Base-by-base conservation (phyloP, 2,329 filamentous ascomycete genomes). In the Fusarium sp. region DNA sequence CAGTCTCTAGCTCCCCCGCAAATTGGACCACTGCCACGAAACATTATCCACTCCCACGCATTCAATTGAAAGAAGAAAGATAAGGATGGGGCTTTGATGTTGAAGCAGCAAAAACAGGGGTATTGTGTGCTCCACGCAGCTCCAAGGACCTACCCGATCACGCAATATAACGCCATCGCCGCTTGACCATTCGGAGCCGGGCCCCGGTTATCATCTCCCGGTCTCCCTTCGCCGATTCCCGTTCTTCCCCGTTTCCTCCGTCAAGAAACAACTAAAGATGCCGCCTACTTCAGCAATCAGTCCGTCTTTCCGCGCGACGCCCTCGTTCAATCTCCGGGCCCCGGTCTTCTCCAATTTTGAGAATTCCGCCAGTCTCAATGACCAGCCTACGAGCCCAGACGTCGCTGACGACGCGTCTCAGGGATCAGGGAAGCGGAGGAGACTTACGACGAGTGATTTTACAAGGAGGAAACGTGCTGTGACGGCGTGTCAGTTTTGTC, bases 401-500 rank as follows among this genome's bases (percentile, higher is more conserved):
- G 35, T 45, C 18, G 25, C 33, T 14, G 69, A 56, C n/a, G 50
- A 42, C 10, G 45, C 7, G 3, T 20, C 47, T 22, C 61, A 56
- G 6, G 45, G 22, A 0, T 38, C 31, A 1, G 38, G 35, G 16
- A 68, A 70, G 50, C 68, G 68, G 25, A 54, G 70, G 20, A 63
- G 58, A 14, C 62, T 68, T 1, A 50, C 65, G 5, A 71, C 68
- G 22, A 42, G 40, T 22, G 65, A 68, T 27, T 73, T 71, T n/a
- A 71, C 70, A 3, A 59, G 68, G 14, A 61, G 70, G 38, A 73
- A 73, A 54, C 63, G 70, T 6, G 68, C 65, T 10, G 65, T 60
- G 1, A 69, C 63, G 6, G 70, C 70, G 18, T 73, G 70, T 45
- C 65, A 73, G 25, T 73, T 73, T 27, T 73, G 70, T 36, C 68